phyloP scores from a whole-genome alignment of 2,329 filamentous ascomycete species.

The Chrysoporthe deuterocubensis region DNA sequence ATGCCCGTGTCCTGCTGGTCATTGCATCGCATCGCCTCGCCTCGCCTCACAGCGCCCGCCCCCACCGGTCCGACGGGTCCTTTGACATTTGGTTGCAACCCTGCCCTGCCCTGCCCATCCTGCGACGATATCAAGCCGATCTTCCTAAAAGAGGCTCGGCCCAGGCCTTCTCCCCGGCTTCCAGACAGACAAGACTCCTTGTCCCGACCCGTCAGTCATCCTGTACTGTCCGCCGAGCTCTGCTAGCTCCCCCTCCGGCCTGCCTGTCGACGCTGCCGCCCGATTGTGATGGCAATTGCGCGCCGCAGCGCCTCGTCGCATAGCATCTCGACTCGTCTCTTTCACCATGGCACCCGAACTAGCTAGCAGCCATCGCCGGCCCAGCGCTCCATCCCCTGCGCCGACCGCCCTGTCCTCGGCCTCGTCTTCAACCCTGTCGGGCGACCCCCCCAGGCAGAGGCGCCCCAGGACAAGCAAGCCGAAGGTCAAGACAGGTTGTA shows the following conservation, averaged over 20 bases:
- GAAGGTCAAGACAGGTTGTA: conserved; percentile 70
- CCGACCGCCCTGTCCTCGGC: conserved; percentile 21
- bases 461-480: conserved; percentile 58
- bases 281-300: conserved; percentile 26
- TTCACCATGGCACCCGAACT: conserved; percentile 24
- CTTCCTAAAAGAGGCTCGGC: background rate
- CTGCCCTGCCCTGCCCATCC: background rate
- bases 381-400: conserved; percentile 21
- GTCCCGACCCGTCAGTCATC: background rate
- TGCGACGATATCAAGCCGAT: background rate
- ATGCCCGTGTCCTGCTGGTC: background rate
- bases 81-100: background rate
- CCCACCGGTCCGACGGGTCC: background rate
- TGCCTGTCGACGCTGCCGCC: background rate
- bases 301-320: conserved; percentile 4
- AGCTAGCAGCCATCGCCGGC: conserved; percentile 12
- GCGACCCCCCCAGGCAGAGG: conserved; percentile 36
- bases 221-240: background rate
- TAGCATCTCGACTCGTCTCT: background rate
- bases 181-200: background rate
- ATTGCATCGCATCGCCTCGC: conserved; percentile 1
- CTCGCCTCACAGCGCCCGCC: conserved; percentile 1
- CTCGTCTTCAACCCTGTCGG: conserved; percentile 34
- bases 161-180: background rate
- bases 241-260: background rate